These are phyloP conservation scores for Kalanchoe fedtschenkoi DNA, from an alignment of 164 flowering plant genomes.

Conservation along the genomic window DNA sequence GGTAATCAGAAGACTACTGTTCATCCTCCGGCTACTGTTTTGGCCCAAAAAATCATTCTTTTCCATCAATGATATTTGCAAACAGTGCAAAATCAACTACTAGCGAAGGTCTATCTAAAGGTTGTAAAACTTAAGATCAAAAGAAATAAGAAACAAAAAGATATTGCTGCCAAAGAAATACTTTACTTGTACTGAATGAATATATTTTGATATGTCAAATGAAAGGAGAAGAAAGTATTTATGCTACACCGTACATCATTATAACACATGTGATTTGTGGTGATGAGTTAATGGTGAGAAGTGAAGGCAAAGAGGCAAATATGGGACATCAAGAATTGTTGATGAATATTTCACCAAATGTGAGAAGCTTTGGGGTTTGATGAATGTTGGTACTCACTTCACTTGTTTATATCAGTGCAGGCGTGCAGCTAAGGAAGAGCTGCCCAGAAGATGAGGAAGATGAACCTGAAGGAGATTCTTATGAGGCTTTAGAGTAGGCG, in stretches of 20 bases:
- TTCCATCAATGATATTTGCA: constrained; percentile 18
- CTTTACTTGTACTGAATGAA: too few relatives aligned
- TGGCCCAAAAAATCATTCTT: constrained; percentile 21
- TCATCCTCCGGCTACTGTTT: constrained; percentile 23
- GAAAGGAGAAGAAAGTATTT: too few relatives aligned
- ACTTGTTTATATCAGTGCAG: constrained; percentile 53
- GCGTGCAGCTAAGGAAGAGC: constrained; percentile 94
- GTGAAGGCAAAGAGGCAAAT: too few relatives aligned
- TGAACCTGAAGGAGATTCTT: constrained; percentile 60
- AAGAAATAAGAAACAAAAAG: too few relatives aligned
- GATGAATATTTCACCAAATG: too few relatives aligned
- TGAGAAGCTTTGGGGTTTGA: constrained; percentile 9
- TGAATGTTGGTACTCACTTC: background rate
- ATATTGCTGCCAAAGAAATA: too few relatives aligned
- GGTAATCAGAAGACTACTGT: constrained; percentile 18
- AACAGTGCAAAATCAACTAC: constrained; percentile 18
- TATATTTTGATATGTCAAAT: too few relatives aligned
- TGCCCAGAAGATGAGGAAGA: constrained; percentile 78
- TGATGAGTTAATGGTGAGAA: too few relatives aligned
- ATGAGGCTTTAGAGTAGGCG: constrained; percentile 71
- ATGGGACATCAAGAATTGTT: too few relatives aligned
- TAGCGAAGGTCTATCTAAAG: constrained; percentile 56
- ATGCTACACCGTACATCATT: too few relatives aligned
- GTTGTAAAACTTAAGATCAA: too few relatives aligned
- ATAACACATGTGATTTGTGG: too few relatives aligned